Conservation (phyloP, 73 alveolate genomes). For the Stentor roeselii region DNA sequence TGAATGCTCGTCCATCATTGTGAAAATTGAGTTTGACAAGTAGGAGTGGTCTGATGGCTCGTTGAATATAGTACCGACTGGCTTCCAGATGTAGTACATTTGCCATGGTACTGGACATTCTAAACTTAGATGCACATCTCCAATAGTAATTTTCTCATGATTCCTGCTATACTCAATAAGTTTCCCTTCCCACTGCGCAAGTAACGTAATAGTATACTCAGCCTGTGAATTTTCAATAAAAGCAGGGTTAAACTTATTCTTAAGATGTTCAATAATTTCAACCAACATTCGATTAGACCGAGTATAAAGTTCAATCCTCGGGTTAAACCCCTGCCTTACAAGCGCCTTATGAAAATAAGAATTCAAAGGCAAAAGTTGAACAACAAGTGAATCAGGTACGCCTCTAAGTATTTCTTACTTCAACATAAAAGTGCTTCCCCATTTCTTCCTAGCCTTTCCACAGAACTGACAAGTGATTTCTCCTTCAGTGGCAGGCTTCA, state of each 20-base stretch:
- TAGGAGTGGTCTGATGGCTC: slow-evolving; percentile 5
- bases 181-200: slow-evolving; percentile 26
- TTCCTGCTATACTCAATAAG: slow-evolving; percentile 11
- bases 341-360: slow-evolving; percentile 9
- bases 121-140: slow-evolving; percentile 18
- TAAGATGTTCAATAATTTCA: slow-evolving; percentile 12
- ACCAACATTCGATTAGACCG: background rate
- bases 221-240: background rate
- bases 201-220: background rate
- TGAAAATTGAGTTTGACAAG: background rate
- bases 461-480: slow-evolving; percentile 8
- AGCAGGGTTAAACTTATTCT: slow-evolving; percentile 11
- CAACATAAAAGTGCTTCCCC: background rate
- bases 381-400: slow-evolving; percentile 14
- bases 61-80: background rate
- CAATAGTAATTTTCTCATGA: slow-evolving; percentile 21
- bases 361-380: slow-evolving; percentile 5
- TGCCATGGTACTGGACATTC: slow-evolving; percentile 26
- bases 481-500: slow-evolving; percentile 16
- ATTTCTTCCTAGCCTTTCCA: background rate
- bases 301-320: slow-evolving; percentile 5
- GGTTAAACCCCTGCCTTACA: slow-evolving; percentile 19
- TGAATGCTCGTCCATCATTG: background rate
- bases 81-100: background rate
- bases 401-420: slow-evolving; percentile 23